Evolutionary conservation across 345 rosid genomes (phyloP), one percentile per base, ranked within the genome.

Genomic region (Excoecaria agallocha): DNA sequence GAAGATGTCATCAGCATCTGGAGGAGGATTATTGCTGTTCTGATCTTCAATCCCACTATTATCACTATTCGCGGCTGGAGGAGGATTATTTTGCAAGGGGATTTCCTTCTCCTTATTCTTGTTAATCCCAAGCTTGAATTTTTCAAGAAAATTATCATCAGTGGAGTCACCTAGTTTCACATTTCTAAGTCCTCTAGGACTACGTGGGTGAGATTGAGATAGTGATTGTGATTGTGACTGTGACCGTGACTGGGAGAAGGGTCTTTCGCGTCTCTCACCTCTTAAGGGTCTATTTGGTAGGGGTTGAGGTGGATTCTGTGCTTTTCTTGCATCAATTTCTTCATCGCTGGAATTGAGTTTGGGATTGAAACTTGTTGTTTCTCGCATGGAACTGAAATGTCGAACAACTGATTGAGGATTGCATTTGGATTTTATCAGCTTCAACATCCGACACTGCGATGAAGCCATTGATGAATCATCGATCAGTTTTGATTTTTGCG

Each of bases 1-100:
- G 84, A 93, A 95, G 70, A 93, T 89, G 78, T 84, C 88, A 72
- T 87, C 82, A 5, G 80, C 76, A 57, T 77, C 76, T 16, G 63
- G 73, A 12, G 76, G 76, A 8, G 73, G 73, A 2, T 49, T 6
- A 6, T 39, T 12, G 19, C n/a, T 38, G 5, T 30, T 35, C 19
- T 56, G 56, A 20, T 20, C 11, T 12, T 58, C 48, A 13, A 30
- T 24, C 24, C 0, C 30, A 22, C 5, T 22, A 35, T 49, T 6
- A 30, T 6, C n/a, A 16, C 30, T 30, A 60, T 6, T 62, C 39
- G 9, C n/a, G 61, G 12, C 48, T 30, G 66, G 6, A 19, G 57
- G 35, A 20, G 64, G 46, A 65, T 22, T 54, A 13, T 10, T 54
- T 41, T 25, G 56, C n/a, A n/a, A n/a, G n/a, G n/a, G n/a, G n/a